phyloP scores from a whole-genome alignment of 768 basidiomycete species.

The Chalciporus pseudorubinellus region DNA sequence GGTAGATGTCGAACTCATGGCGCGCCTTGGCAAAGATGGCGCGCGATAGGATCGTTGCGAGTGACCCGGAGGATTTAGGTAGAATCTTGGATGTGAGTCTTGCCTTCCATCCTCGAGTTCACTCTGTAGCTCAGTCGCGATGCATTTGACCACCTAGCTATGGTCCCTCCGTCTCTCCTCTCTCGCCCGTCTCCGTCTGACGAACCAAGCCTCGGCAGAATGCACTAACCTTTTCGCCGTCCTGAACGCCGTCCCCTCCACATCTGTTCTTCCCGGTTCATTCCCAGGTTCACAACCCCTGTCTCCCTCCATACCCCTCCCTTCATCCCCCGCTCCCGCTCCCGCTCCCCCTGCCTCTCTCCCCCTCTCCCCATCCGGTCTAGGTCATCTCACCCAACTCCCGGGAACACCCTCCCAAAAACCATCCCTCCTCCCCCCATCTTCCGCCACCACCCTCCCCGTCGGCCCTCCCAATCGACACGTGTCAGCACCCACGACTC shows the following conservation, averaged over 20 bases:
- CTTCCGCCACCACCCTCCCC: neutral
- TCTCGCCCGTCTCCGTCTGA: conserved; percentile 76
- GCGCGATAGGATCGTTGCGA: conserved; percentile 67
- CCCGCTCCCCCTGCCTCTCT: conserved; percentile 16
- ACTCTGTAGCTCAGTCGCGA: neutral
- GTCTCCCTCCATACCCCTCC: conserved; percentile 18
- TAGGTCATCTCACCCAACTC: conserved; percentile 18
- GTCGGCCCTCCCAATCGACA: neutral
- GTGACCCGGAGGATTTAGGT: conserved; percentile 65
- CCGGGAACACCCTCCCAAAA: conserved; percentile 25
- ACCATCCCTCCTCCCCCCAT: conserved; percentile 4
- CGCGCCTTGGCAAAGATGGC: conserved; percentile 82
- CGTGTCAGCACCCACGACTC: too few relatives aligned
- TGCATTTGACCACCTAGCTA: conserved; percentile 43
- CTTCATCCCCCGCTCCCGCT: conserved; percentile 32
- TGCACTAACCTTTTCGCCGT: conserved; percentile 76
- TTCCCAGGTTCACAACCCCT: conserved; percentile 41
- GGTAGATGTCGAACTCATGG: conserved; percentile 87
- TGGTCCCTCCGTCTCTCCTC: conserved; percentile 83
- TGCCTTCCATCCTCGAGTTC: neutral
- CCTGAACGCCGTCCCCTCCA: conserved; percentile 56
- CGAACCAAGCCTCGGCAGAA: conserved; percentile 85
- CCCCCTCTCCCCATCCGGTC: conserved; percentile 26
- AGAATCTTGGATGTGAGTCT: conserved; percentile 64
- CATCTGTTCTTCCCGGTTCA: conserved; percentile 52